Percentiles rank a stretch among this genome's conserved stretches.
phyloP scores from a whole-genome alignment of 352 stramenopile species.

The Phytophthora sojae region DNA sequence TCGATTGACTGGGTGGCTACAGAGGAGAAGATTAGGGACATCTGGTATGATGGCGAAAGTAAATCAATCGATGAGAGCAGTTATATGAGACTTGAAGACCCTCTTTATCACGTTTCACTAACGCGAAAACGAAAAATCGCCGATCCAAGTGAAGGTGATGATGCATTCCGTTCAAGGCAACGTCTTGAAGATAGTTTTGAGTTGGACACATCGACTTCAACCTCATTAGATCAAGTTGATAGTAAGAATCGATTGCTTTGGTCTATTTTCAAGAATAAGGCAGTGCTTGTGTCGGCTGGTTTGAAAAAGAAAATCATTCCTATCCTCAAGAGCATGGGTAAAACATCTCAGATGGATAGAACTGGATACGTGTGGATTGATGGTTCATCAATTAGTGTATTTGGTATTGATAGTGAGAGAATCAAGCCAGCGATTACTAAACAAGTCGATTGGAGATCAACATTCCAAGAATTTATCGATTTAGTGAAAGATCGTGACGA shows the following conservation, averaged over 20 bases:
- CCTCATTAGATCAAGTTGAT: constrained; percentile 10
- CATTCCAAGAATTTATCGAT: constrained; percentile 27
- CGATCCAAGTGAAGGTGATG: constrained; percentile 12
- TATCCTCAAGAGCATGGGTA: constrained; percentile 18
- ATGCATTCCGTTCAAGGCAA: constrained; percentile 10
- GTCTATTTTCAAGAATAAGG: constrained; percentile 22
- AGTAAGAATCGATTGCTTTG: constrained; percentile 23
- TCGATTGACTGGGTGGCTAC: constrained; percentile 27
- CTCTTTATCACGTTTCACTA: constrained; percentile 22
- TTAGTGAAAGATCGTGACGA: constrained; percentile 20
- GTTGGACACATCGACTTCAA: constrained; percentile 24
- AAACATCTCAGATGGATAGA: constrained; percentile 22
- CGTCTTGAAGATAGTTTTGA: constrained; percentile 24
- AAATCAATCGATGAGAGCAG: constrained; percentile 26
- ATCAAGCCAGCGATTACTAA: constrained; percentile 21
- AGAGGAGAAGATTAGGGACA: constrained; percentile 18
- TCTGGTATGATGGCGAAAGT: constrained; percentile 21
- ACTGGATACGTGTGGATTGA: constrained; percentile 29
- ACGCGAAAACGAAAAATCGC: constrained; percentile 12
- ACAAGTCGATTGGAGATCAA: constrained; percentile 21
- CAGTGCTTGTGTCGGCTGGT: constrained; percentile 11
- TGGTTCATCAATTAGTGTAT: constrained; percentile 20
- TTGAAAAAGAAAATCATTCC: constrained; percentile 27
- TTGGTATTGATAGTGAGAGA: constrained; percentile 17
- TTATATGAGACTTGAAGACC: constrained; percentile 24